Conservation (phyloP, 768 basidiomycete genomes). For the Rhodotorula graminis region DNA sequence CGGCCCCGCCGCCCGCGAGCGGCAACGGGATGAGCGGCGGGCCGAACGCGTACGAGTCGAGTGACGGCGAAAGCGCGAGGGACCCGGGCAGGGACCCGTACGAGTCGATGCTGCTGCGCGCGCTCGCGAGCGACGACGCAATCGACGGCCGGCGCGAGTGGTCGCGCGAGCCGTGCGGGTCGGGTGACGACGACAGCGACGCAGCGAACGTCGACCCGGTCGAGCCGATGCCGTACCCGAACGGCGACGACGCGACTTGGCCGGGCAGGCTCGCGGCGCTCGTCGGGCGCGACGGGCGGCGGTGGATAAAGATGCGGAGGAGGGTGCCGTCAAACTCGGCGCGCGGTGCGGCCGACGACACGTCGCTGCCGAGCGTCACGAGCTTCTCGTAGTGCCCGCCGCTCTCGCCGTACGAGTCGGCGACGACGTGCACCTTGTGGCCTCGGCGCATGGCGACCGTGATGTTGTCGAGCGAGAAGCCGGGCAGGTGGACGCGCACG, state of each 20-base stretch:
- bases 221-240: not conserved
- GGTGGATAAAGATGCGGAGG: conserved; percentile 24
- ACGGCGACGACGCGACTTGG: not conserved
- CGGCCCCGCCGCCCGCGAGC: no score
- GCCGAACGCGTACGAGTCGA: not conserved
- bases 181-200: conserved; percentile 11
- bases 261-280: not conserved
- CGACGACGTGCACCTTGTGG: conserved; percentile 38
- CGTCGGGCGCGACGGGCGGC: conserved; percentile 22
- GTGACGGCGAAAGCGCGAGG: not conserved
- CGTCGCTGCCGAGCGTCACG: conserved; percentile 25
- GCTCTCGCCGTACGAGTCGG: conserved; percentile 35
- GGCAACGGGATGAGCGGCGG: not conserved
- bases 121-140: conserved; percentile 12
- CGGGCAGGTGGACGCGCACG: conserved; percentile 30
- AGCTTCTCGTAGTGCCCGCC: conserved; percentile 40
- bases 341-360: conserved; percentile 17
- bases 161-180: not conserved
- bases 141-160: conserved; percentile 5
- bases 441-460: conserved; percentile 39
- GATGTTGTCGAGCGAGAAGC: conserved; percentile 39
- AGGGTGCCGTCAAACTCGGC: conserved; percentile 35
- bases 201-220: not conserved
- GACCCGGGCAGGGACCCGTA: not conserved
- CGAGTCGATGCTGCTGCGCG: not conserved